These are phyloP conservation scores for Papiliotrema laurentii DNA, from an alignment of 1,284 basidiomycete species.

Conservation along the genomic window DNA sequence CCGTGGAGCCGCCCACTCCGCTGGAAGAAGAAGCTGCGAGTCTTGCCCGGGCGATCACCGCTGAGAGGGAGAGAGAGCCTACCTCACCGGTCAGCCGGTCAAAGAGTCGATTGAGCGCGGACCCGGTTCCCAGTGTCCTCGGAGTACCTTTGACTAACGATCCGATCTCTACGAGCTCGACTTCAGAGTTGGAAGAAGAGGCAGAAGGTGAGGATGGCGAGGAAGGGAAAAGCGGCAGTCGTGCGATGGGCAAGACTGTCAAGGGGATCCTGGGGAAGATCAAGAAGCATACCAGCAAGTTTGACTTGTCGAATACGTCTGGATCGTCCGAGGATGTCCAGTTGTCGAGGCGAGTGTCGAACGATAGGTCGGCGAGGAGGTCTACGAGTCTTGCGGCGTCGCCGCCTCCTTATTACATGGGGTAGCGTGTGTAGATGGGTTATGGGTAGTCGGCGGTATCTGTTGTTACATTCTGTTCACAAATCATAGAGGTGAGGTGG, in stretches of 20 bases:
- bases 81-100: background rate
- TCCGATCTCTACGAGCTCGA: background rate
- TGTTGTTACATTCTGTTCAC: too few species aligned
- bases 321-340: background rate
- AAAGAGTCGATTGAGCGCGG: background rate
- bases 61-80: background rate
- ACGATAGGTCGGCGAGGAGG: too few species aligned
- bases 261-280: slow-evolving; percentile 29
- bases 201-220: slow-evolving; percentile 10
- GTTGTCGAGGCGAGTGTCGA: background rate
- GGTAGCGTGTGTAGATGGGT: too few species aligned
- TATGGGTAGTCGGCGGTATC: too few species aligned
- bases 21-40: slow-evolving; percentile 2
- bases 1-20: slow-evolving; percentile 9
- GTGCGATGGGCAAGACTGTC: slow-evolving; percentile 9
- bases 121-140: background rate
- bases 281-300: slow-evolving; percentile 5
- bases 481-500: too few species aligned
- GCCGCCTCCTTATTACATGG: too few species aligned
- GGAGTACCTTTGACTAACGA: background rate
- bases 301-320: background rate
- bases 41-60: slow-evolving; percentile 9
- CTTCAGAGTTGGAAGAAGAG: slow-evolving; percentile 11
- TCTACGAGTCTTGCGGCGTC: too few species aligned
- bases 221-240: background rate